A percentile compares a stretch with the other conserved stretches of the same genome.
Conservation (phyloP, 2,329 filamentous ascomycete genomes). For the Trichoderma semiorbis region DNA sequence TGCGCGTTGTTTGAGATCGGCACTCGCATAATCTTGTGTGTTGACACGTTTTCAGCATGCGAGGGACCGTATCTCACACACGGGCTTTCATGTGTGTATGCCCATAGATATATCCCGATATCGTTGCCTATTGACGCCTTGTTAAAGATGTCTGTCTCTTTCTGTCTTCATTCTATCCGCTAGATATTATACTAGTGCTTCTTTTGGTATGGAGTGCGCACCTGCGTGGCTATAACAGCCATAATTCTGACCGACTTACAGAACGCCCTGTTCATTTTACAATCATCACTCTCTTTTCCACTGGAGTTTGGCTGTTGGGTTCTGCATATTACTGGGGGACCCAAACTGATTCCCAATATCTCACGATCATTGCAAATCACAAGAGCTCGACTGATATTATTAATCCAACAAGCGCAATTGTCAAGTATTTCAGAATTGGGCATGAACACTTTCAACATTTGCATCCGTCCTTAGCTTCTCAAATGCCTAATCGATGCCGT, state of each 20-base stretch:
- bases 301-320: background rate
- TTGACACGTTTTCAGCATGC: background rate
- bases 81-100: background rate
- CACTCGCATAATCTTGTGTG: background rate
- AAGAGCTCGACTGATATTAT: background rate
- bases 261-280: slow-evolving; percentile 37
- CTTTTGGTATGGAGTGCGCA: slow-evolving; percentile 31
- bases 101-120: background rate
- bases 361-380: background rate
- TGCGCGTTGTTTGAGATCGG: background rate
- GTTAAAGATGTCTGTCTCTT: slow-evolving; percentile 15
- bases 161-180: slow-evolving; percentile 38
- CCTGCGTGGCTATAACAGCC: background rate
- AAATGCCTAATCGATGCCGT: slow-evolving; percentile 31
- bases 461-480: slow-evolving; percentile 19
- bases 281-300: slow-evolving; percentile 22
- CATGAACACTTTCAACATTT: background rate
- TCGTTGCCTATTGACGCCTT: background rate
- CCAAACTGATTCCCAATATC: background rate
- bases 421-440: background rate
- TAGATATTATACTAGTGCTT: slow-evolving; percentile 35
- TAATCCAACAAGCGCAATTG: background rate
- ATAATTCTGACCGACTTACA: slow-evolving; percentile 5
- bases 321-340: background rate
- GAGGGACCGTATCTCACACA: background rate